Conservation (phyloP, 2,329 filamentous ascomycete genomes). For the Iodosphaeria phyllophila region DNA sequence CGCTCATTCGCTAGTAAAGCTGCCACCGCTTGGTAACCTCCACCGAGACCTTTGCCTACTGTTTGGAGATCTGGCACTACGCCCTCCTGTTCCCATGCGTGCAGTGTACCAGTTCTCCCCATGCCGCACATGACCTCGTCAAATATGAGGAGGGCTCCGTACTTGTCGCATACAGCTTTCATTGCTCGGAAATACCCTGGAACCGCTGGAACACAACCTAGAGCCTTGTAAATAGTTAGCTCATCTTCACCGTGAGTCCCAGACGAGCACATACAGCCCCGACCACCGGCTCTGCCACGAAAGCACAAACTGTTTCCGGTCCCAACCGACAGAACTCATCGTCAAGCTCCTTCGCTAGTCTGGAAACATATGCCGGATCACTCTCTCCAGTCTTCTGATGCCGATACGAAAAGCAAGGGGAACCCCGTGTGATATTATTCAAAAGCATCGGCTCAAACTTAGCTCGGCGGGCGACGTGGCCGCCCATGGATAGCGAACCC, state of each 20-base stretch:
- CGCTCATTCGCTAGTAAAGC: slow-evolving; percentile 33
- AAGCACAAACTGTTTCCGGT: slow-evolving; percentile 47
- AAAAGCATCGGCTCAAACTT: slow-evolving; percentile 44
- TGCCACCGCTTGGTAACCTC: slow-evolving; percentile 42
- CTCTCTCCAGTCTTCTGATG: slow-evolving; percentile 30
- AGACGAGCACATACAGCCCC: slow-evolving; percentile 35
- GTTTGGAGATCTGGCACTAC: slow-evolving; percentile 46
- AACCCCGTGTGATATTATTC: slow-evolving; percentile 38
- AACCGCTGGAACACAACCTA: slow-evolving; percentile 50
- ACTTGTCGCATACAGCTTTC: slow-evolving; percentile 45
- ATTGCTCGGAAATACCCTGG: slow-evolving; percentile 53
- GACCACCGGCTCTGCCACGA: slow-evolving; percentile 56
- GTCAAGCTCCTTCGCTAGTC: slow-evolving; percentile 47
- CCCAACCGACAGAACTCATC: slow-evolving; percentile 45
- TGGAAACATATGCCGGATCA: slow-evolving; percentile 36
- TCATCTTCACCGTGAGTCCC: not conserved
- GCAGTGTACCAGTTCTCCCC: slow-evolving; percentile 36
- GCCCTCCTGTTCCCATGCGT: slow-evolving; percentile 41
- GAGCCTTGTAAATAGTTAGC: slow-evolving; percentile 7
- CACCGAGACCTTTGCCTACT: slow-evolving; percentile 46
- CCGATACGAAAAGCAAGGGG: slow-evolving; percentile 48
- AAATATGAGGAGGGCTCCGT: slow-evolving; percentile 58
- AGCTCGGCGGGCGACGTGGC: slow-evolving; percentile 38
- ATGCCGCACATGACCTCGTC: slow-evolving; percentile 63
- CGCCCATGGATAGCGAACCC: slow-evolving; percentile 45